A percentile compares a stretch with the other conserved stretches of the same genome.
These are phyloP conservation scores for Euphorbia schlechtendalii DNA, from an alignment of 441 rosid genomes.

Conservation along the genomic window DNA sequence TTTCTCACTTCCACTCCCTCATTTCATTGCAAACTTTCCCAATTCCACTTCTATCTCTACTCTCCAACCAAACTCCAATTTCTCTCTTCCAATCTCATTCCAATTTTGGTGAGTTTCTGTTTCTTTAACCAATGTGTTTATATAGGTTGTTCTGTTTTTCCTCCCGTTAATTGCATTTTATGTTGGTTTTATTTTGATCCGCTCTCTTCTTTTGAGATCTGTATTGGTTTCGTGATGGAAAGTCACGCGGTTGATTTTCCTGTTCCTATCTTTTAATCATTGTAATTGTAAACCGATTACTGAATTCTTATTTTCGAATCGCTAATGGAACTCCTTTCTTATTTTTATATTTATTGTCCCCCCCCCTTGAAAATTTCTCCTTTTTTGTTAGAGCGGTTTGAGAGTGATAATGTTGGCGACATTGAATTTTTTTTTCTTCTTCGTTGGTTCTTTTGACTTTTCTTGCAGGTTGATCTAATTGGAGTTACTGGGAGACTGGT, in stretches of 20 bases:
- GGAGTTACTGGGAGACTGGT: slow-evolving; percentile 18
- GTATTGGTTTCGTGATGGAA: slow-evolving; percentile 17
- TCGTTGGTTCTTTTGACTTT: slow-evolving; percentile 8
- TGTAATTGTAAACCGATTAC: neutral
- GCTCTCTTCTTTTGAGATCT: slow-evolving; percentile 26
- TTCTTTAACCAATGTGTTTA: neutral
- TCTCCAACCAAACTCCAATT: neutral
- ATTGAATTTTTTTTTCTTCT: slow-evolving; percentile 14
- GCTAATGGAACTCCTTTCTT: neutral
- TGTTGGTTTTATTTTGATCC: slow-evolving; percentile 18
- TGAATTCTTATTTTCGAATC: slow-evolving; percentile 11
- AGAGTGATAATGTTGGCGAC: slow-evolving; percentile 11
- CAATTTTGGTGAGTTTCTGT: neutral
- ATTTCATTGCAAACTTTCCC: neutral
- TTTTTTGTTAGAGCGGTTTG: slow-evolving; percentile 10
- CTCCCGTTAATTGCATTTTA: neutral
- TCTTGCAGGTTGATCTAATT: slow-evolving; percentile 33
- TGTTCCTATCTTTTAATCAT: slow-evolving; percentile 9
- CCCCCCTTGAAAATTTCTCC: neutral
- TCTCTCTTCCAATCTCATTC: neutral
- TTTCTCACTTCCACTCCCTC: neutral
- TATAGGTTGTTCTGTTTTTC: neutral
- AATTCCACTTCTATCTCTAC: neutral
- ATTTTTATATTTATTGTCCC: no score
- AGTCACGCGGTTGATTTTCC: slow-evolving; percentile 1